Evolutionary conservation across 2,329 filamentous ascomycete genomes (phyloP).

Genomic region (Orbilia blumenaviensis): DNA sequence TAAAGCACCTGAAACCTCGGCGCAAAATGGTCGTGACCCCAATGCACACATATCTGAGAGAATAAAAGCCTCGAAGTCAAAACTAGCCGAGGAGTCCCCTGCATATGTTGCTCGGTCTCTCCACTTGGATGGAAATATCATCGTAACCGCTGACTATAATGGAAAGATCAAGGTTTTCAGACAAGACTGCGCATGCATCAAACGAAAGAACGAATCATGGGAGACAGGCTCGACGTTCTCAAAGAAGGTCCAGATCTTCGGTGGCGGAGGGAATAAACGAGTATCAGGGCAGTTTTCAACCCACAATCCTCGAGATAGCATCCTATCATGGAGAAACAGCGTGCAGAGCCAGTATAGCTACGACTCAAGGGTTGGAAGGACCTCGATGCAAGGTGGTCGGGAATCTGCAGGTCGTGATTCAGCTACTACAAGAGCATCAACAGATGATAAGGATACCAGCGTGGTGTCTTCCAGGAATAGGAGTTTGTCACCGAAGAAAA

Average conservation of each 20-base stretch:
- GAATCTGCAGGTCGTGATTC: slow-evolving; percentile 43
- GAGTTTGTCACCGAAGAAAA: slow-evolving; percentile 57
- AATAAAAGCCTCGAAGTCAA: slow-evolving; percentile 59
- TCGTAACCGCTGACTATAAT: slow-evolving; percentile 87
- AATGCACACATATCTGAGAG: slow-evolving; percentile 55
- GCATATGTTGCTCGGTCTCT: slow-evolving; percentile 78
- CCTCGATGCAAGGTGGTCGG: slow-evolving; percentile 62
- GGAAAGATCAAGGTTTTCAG: slow-evolving; percentile 94
- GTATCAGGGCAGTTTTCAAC: slow-evolving; percentile 57
- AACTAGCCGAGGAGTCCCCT: slow-evolving; percentile 73
- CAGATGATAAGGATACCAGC: slow-evolving; percentile 65
- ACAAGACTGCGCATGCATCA: slow-evolving; percentile 87
- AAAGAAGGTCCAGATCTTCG: slow-evolving; percentile 71
- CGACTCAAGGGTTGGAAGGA: slow-evolving; percentile 62
- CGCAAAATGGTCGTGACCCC: slow-evolving; percentile 19
- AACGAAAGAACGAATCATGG: slow-evolving; percentile 79
- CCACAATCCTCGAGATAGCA: slow-evolving; percentile 71
- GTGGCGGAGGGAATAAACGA: slow-evolving; percentile 57
- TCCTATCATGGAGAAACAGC: slow-evolving; percentile 85
- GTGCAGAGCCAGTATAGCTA: slow-evolving; percentile 67
- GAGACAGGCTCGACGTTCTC: slow-evolving; percentile 81
- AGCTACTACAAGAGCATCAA: slow-evolving; percentile 19
- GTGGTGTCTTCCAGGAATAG: slow-evolving; percentile 58
- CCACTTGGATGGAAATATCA: slow-evolving; percentile 85
- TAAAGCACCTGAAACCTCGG: slow-evolving; percentile 43